Evolutionary conservation across 495 filamentous ascomycete genomes (phyloP).

Genomic region (Astrocystis sublimbata): DNA sequence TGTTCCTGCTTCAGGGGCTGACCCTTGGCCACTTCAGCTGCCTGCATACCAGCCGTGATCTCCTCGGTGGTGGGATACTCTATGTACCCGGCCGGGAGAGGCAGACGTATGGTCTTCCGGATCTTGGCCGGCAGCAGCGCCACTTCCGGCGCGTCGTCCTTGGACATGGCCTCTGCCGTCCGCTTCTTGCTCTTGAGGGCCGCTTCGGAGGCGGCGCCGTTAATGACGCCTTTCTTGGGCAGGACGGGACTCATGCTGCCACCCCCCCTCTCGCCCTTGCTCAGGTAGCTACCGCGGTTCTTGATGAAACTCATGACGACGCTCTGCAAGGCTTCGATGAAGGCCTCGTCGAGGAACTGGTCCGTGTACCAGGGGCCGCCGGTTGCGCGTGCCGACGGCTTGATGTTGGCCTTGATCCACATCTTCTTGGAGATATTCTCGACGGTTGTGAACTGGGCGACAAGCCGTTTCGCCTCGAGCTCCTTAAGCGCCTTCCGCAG

Average conservation of each 20-base stretch:
- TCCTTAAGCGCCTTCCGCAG: slow-evolving; percentile 74
- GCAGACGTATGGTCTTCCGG: slow-evolving; percentile 53
- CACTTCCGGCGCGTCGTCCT: slow-evolving; percentile 31
- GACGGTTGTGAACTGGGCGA: slow-evolving; percentile 61
- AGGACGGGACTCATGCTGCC: slow-evolving; percentile 27
- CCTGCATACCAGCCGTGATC: slow-evolving; percentile 70
- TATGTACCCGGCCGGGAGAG: slow-evolving; percentile 67
- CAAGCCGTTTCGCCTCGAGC: slow-evolving; percentile 64
- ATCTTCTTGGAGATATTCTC: slow-evolving; percentile 70
- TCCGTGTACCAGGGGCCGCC: slow-evolving; percentile 94
- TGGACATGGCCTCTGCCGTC: slow-evolving; percentile 45
- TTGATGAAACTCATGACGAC: slow-evolving; percentile 72
- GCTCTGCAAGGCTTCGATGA: slow-evolving; percentile 70
- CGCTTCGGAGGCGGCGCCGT: slow-evolving; percentile 35
- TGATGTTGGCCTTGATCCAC: slow-evolving; percentile 77
- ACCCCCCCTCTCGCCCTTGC: slow-evolving; percentile 30
- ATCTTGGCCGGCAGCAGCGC: slow-evolving; percentile 32
- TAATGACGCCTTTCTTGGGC: slow-evolving; percentile 49
- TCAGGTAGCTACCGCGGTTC: slow-evolving; percentile 63
- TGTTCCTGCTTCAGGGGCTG: slow-evolving; percentile 66
- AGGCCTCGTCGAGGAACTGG: slow-evolving; percentile 79
- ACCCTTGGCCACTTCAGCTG: slow-evolving; percentile 62
- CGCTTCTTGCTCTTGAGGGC: slow-evolving; percentile 44
- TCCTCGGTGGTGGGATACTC: slow-evolving; percentile 74
- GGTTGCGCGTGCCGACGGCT: slow-evolving; percentile 82